These are phyloP conservation scores for Arthrobotrys sphaeroides DNA, from an alignment of 2,329 filamentous ascomycete genomes.

Conservation along the genomic window DNA sequence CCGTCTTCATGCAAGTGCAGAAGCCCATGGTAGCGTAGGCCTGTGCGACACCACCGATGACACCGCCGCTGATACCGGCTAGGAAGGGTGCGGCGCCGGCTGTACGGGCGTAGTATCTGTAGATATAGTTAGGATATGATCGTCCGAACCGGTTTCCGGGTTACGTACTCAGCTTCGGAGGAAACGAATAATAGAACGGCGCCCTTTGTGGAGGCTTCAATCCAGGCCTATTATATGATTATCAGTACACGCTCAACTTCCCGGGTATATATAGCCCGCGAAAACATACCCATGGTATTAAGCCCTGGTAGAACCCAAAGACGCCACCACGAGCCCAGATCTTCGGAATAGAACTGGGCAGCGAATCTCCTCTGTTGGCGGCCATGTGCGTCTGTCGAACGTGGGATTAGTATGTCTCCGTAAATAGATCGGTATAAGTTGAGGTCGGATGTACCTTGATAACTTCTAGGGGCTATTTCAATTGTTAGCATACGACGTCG, in stretches of 20 bases:
- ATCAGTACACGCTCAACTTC: constrained; percentile 41
- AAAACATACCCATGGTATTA: constrained; percentile 80
- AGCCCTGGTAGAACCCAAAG: constrained; percentile 97
- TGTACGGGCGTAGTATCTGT: constrained; percentile 78
- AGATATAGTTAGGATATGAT: constrained; percentile 15
- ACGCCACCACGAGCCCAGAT: constrained; percentile 95
- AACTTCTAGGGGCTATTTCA: constrained; percentile 89
- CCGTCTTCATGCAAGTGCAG: constrained; percentile 99
- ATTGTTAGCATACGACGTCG: constrained; percentile 33
- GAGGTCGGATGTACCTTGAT: constrained; percentile 69
- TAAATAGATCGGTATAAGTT: background rate
- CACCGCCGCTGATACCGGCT: constrained; percentile 87
- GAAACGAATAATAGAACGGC: constrained; percentile 99
- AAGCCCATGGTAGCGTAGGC: constrained; percentile 99
- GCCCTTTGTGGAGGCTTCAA: constrained; percentile 99
- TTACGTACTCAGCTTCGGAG: constrained; percentile 80
- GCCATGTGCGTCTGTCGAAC: constrained; percentile 87
- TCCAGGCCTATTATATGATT: constrained; percentile 74
- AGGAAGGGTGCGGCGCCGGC: constrained; percentile 87
- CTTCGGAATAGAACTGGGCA: constrained; percentile 79
- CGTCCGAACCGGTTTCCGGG: background rate
- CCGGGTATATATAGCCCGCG: background rate
- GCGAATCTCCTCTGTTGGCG: constrained; percentile 89
- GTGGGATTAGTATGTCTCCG: background rate
- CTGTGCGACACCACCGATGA: constrained; percentile 93